Conservation (phyloP, 1,284 basidiomycete genomes). For the Meira nashicola region DNA sequence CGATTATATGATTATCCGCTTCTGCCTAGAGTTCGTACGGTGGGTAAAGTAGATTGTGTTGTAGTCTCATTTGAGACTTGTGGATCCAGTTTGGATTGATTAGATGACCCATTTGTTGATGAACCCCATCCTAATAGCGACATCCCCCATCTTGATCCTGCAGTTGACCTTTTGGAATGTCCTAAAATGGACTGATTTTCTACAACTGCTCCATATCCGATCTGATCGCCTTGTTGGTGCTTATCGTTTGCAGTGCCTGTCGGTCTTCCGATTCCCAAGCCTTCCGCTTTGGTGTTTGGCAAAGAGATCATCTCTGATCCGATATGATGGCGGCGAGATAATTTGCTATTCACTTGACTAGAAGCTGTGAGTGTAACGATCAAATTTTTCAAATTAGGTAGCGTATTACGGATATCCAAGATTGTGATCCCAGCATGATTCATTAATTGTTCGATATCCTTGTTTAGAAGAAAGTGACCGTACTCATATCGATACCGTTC, state of each 20-base stretch:
- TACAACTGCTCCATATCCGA: too few species aligned
- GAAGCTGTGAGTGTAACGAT: constrained; percentile 65
- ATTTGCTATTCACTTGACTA: background rate
- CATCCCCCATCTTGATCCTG: constrained; percentile 3
- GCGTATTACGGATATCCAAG: constrained; percentile 88
- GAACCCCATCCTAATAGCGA: background rate
- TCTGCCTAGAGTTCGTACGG: background rate
- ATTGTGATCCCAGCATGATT: constrained; percentile 57
- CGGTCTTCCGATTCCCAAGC: too few species aligned
- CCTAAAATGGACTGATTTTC: too few species aligned
- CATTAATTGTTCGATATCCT: constrained; percentile 72
- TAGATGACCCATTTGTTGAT: background rate
- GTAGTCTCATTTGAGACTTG: background rate
- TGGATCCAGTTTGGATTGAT: background rate
- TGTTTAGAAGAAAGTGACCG: constrained; percentile 92
- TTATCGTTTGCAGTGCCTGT: too few species aligned
- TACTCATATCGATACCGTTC: constrained; percentile 97
- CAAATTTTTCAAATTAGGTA: constrained; percentile 92
- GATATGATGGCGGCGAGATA: background rate
- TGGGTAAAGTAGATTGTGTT: background rate
- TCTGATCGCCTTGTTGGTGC: too few species aligned
- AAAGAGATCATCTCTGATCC: background rate
- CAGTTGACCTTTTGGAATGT: background rate
- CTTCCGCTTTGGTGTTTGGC: too few species aligned
- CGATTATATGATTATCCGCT: background rate